Base-by-base conservation (phyloP, 176 grass and related monocot genomes). In the Eragrostis curvula region DNA sequence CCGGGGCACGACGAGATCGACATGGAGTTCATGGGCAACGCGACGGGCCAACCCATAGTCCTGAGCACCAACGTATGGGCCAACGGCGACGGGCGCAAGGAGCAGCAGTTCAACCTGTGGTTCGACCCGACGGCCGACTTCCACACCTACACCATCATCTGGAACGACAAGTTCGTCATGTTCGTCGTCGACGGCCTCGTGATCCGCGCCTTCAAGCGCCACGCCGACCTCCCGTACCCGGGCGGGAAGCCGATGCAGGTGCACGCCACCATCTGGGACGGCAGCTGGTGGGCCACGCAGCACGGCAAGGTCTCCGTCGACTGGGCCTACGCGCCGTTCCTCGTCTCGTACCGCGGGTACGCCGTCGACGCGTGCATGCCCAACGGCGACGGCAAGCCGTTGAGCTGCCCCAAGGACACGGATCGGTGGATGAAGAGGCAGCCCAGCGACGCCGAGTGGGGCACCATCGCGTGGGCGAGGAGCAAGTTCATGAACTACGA, bases 201-300 rank as follows among this genome's bases (percentile, higher is more conserved):
- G 47, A 0, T 79, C 18, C 46, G 77, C 1, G 0, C 3, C 63
- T 80, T 80, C 93, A 81, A 60, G 74, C 87, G 92, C 20, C 74
- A 84, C 90, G 9, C 73, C 0, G 93, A 86, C 42, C 85, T 95
- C 14, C 5, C 87, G 0, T 95, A 80, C 49, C 93, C 93, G 0
- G 71, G 78, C 0, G 83, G 39, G 7, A 81, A 90, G 40, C 93
- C 93, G 16, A 95, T 95, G 93, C 58, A 45, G 24, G 59, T 92
- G 52, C 88, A 95, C 90, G 88, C 90, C 29, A 92, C 90, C 69
- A 69, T 95, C 2, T 95, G 93, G 93, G 91, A 95, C 84, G 93
- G 90, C 25, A 86, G 91, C 70, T 89, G 74, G 85, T 95, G 93
- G 93, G 93, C 93, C 0, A 95, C 93, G 61, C 57, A 74, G 66